A percentile compares a stretch with the other conserved stretches of the same genome.
phyloP scores from a whole-genome alignment of 2,329 filamentous ascomycete genomes.

The Alternaria atra region DNA sequence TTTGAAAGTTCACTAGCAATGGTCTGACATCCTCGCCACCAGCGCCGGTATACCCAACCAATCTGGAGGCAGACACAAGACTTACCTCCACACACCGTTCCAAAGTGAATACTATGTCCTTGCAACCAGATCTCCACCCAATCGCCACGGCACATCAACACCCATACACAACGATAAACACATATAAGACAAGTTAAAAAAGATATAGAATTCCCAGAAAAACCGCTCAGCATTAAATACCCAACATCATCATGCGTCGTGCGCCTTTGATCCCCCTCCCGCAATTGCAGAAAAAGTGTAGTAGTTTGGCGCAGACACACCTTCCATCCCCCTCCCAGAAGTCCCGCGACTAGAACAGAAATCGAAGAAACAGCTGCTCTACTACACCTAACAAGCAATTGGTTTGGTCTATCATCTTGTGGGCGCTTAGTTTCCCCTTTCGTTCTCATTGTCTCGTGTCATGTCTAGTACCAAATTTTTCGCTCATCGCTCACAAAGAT shows the following conservation, averaged over 20 bases:
- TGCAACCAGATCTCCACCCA: not conserved
- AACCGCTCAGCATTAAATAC: constrained; percentile 18
- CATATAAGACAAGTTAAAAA: not conserved
- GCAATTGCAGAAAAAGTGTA: constrained; percentile 1
- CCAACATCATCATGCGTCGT: constrained; percentile 10
- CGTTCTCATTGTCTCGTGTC: constrained; percentile 10
- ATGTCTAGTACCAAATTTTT: constrained; percentile 22
- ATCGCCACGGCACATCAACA: not conserved
- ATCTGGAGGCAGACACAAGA: too few relatives aligned
- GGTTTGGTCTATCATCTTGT: constrained; percentile 1
- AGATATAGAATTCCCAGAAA: constrained; percentile 8
- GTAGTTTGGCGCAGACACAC: not conserved
- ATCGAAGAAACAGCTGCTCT: not conserved
- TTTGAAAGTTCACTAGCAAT: too few relatives aligned
- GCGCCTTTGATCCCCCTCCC: not conserved
- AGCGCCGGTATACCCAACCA: too few relatives aligned
- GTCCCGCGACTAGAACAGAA: constrained; percentile 13
- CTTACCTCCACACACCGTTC: too few relatives aligned
- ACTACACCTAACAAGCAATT: constrained; percentile 12
- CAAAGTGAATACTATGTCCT: too few relatives aligned
- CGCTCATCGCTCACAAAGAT: constrained; percentile 15
- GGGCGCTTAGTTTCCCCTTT: constrained; percentile 5
- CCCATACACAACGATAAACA: not conserved
- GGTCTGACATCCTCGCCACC: too few relatives aligned
- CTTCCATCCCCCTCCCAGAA: constrained; percentile 6